phyloP scores from a whole-genome alignment of 2,329 filamentous ascomycete genomes.

The Aspergillus phoenicis region DNA sequence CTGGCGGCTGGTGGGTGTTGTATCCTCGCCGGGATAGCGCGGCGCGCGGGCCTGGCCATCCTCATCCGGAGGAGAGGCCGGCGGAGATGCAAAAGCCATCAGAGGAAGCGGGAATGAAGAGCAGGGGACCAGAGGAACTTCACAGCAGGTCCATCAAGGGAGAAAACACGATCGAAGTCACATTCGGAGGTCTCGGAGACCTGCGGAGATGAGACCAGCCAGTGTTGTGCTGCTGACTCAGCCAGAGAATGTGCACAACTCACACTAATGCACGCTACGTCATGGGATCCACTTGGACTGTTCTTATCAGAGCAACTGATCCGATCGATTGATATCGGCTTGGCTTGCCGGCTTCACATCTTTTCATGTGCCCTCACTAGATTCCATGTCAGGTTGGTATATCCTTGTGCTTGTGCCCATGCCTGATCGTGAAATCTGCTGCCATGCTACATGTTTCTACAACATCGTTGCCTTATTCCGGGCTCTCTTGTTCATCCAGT shows the following conservation, averaged over 20 bases:
- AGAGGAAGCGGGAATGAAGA: not conserved
- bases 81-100: constrained; percentile 19
- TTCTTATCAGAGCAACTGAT: not conserved
- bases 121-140: not conserved
- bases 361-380: not conserved
- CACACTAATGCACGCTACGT: not conserved
- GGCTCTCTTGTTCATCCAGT: too few species aligned
- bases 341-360: not conserved
- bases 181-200: not conserved
- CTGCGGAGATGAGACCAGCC: not conserved
- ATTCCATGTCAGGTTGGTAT: too few species aligned
- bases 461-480: too few species aligned
- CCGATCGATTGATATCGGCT: not conserved
- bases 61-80: constrained; percentile 19
- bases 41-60: constrained; percentile 39
- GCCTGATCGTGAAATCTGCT: not conserved
- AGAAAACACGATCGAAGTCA: not conserved
- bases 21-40: constrained; percentile 79
- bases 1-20: constrained; percentile 74
- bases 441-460: too few species aligned
- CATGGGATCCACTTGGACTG: not conserved
- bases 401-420: not conserved
- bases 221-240: not conserved
- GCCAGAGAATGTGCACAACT: not conserved
- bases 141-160: not conserved